Evolutionary conservation across 768 basidiomycete species (phyloP).

Genomic region (Suillus bovinus): DNA sequence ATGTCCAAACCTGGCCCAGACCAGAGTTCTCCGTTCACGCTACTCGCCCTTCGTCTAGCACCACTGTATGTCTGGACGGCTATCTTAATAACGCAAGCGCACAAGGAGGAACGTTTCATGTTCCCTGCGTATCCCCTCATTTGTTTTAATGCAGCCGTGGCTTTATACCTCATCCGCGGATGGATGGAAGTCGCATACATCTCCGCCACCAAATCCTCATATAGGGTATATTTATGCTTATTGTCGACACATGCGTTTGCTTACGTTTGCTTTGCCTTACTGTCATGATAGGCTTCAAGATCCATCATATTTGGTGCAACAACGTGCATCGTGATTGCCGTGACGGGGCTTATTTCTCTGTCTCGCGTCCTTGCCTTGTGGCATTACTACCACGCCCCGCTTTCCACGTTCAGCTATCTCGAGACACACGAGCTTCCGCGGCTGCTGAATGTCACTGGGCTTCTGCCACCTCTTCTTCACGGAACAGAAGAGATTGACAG

Average conservation of each 20-base stretch:
- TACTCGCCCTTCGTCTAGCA: slow-evolving; percentile 75
- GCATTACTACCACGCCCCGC: slow-evolving; percentile 89
- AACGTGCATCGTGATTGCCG: slow-evolving; percentile 69
- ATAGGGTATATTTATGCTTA: slow-evolving; percentile 55
- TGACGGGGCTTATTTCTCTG: slow-evolving; percentile 68
- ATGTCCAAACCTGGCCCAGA: slow-evolving; percentile 46
- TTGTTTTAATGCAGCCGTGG: slow-evolving; percentile 93
- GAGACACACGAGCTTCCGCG: slow-evolving; percentile 80
- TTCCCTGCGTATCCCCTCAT: slow-evolving; percentile 90
- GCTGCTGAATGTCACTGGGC: slow-evolving; percentile 71
- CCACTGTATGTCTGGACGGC: slow-evolving; percentile 91
- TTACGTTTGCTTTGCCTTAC: not conserved
- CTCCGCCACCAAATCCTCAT: slow-evolving; percentile 77
- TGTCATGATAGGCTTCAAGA: slow-evolving; percentile 63
- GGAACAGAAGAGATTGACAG: slow-evolving; percentile 43
- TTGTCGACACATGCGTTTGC: not conserved
- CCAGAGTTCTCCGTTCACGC: slow-evolving; percentile 77
- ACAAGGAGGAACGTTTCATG: slow-evolving; percentile 99
- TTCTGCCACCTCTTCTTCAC: slow-evolving; percentile 50
- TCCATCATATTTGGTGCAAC: slow-evolving; percentile 73
- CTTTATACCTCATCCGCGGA: slow-evolving; percentile 80
- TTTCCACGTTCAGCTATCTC: slow-evolving; percentile 68
- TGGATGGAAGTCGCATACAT: slow-evolving; percentile 83
- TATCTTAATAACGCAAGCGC: slow-evolving; percentile 78
- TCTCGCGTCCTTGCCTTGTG: slow-evolving; percentile 81